These are phyloP conservation scores for Pseudonitzschia pungens DNA, from an alignment of 108 stramenopile species.

Conservation along the genomic window DNA sequence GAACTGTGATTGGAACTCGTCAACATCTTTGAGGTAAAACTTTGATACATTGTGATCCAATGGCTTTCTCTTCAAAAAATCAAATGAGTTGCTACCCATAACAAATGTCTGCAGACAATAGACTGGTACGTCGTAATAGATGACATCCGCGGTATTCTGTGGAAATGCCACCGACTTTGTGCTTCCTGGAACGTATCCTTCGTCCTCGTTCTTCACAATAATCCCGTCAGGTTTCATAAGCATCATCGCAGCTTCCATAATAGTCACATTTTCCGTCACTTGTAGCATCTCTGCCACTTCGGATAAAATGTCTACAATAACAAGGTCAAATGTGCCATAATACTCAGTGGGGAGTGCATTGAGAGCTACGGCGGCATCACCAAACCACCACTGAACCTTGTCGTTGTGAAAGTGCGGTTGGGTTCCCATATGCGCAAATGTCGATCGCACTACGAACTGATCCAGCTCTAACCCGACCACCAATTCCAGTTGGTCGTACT, in stretches of 20 bases:
- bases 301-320: constrained; percentile 53
- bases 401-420: constrained; percentile 49
- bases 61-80: constrained; percentile 25
- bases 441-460: constrained; percentile 38
- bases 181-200: constrained; percentile 16
- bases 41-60: constrained; percentile 8
- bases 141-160: constrained; percentile 28
- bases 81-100: constrained; percentile 47
- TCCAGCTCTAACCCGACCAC: constrained; percentile 47
- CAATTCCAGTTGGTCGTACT: constrained; percentile 49
- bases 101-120: constrained; percentile 62
- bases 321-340: constrained; percentile 42
- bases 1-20: constrained; percentile 19
- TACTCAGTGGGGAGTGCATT: constrained; percentile 30
- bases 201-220: constrained; percentile 77
- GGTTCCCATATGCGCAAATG: constrained; percentile 32
- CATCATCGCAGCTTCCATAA: constrained; percentile 71
- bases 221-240: constrained; percentile 83
- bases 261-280: constrained; percentile 71
- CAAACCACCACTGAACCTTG: constrained; percentile 43
- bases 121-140: constrained; percentile 45
- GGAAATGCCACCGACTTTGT: constrained; percentile 23
- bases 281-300: constrained; percentile 58
- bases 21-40: constrained; percentile 6
- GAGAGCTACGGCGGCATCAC: constrained; percentile 24